Evolutionary conservation across 371 early-diverging fungal genomes (phyloP).

Genomic region (Circinella umbellata): DNA sequence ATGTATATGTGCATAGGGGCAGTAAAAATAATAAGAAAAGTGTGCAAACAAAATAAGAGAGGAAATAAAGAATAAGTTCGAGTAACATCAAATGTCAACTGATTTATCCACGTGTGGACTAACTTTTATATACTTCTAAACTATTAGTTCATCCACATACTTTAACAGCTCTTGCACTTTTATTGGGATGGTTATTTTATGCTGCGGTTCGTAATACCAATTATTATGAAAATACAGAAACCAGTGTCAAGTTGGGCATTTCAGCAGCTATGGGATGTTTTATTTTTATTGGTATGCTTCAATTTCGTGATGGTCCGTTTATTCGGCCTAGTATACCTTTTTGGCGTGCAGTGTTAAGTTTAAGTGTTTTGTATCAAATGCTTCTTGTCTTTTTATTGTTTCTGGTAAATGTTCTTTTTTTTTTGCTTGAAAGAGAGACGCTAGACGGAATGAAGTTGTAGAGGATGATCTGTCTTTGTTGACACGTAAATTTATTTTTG

Average conservation of each 20-base stretch:
- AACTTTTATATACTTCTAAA: background rate
- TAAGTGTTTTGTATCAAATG: conserved; percentile 87
- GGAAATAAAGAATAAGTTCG: too few relatives aligned
- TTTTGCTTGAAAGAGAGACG: too few relatives aligned
- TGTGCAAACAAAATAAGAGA: background rate
- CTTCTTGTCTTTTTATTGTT: conserved; percentile 88
- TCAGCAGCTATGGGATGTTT: conserved; percentile 74
- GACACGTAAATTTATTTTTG: background rate
- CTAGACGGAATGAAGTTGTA: too few relatives aligned
- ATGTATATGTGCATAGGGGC: background rate
- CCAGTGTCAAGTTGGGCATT: conserved; percentile 75
- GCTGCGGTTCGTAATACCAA: conserved; percentile 55
- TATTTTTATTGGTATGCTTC: conserved; percentile 83
- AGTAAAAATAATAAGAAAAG: background rate
- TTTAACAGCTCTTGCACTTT: conserved; percentile 50
- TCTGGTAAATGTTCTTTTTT: conserved; percentile 62
- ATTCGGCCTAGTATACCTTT: conserved; percentile 95
- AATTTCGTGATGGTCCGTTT: conserved; percentile 94
- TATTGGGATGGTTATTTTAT: conserved; percentile 60
- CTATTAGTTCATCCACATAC: conserved; percentile 57
- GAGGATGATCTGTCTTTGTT: background rate
- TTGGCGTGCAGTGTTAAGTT: conserved; percentile 88
- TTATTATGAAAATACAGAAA: conserved; percentile 54
- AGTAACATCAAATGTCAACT: background rate
- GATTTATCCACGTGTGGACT: conserved; percentile 5